Base-by-base conservation (phyloP, 768 basidiomycete species). In the Naematelia aurantialba region DNA sequence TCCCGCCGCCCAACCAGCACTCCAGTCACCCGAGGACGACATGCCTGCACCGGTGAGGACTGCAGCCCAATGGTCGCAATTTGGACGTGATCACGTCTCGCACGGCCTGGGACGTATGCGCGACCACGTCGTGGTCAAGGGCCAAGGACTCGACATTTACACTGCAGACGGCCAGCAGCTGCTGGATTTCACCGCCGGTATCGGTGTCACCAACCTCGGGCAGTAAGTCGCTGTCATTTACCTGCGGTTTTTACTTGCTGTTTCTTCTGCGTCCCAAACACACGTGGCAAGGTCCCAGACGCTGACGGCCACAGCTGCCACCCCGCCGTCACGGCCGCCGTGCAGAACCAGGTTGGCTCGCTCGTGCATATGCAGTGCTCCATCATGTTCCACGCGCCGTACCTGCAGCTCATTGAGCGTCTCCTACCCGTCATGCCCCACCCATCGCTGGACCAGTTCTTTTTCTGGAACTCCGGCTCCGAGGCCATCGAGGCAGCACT, bases 401-500 rank as follows among this genome's bases (percentile, higher is more conserved):
- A 94, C 78, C 82, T 96, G 19, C 82, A 85, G 51, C 87, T 97
- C 67, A 87, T 97, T 70, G 84, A 94, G 75, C 83, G 83, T 55
- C 82, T 97, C 5, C 79, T 94, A 12, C 89, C 91, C 0, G 79
- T 88, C 59, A 92, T 98, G 91, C 93, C 93, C 1, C 80, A 93
- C 78, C 82, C 85, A 0, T 92, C 91, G 1, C 82, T 98, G 29
- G 88, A 94, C 75, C 89, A 89, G 24, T 97, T 97, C 82, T 96
- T 92, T 83, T 90, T 96, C 79, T 90, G 89, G 88, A 97, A 90
- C 80, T 93, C 91, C 1, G 94, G 94, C 1, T 87, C 90, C 0
- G 94, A 98, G 77, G 94, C 92, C 1, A 83, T 91, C 45, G 93
- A 96, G 78, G 89, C 85, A 0, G 82, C 91, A 2, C 78, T 98